Evolutionary conservation across 2,329 filamentous ascomycete species (phyloP).

Genomic region (Monilinia fructigena): DNA sequence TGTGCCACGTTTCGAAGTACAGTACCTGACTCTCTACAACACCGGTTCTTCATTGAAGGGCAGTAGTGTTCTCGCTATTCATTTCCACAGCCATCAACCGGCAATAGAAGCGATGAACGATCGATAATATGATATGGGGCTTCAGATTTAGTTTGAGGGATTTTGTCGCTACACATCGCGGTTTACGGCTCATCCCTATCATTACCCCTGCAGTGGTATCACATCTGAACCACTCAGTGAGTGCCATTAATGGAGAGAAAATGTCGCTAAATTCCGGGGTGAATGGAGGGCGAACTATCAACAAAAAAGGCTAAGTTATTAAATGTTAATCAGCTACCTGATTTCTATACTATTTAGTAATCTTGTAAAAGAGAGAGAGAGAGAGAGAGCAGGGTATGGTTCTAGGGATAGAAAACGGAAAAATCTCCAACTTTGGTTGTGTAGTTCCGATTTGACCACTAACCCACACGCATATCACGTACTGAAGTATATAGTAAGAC

Average conservation of each 20-base stretch:
- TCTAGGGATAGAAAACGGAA: neutral
- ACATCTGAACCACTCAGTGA: neutral
- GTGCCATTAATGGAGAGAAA: too few relatives aligned
- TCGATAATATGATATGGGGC: neutral
- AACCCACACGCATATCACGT: neutral
- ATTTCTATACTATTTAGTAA: neutral
- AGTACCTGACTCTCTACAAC: neutral
- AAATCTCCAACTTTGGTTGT: neutral
- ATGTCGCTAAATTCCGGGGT: conserved; percentile 7
- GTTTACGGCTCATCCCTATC: conserved; percentile 7
- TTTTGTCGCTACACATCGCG: conserved; percentile 8
- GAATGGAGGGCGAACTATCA: neutral
- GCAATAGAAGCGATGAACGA: conserved; percentile 4
- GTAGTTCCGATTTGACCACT: neutral
- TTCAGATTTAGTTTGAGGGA: neutral
- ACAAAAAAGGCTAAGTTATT: neutral
- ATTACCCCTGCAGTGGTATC: conserved; percentile 9
- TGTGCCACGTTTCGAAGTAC: neutral
- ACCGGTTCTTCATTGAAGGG: neutral
- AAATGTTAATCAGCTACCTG: conserved; percentile 7
- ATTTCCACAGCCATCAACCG: conserved; percentile 3
- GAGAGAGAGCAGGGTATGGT: too few relatives aligned
- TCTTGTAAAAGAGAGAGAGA: too few relatives aligned
- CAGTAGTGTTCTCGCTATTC: neutral
- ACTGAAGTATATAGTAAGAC: conserved; percentile 4